phyloP scores from a whole-genome alignment of 805 yeast genomes.

The Kluyveromyces dobzhanskii region DNA sequence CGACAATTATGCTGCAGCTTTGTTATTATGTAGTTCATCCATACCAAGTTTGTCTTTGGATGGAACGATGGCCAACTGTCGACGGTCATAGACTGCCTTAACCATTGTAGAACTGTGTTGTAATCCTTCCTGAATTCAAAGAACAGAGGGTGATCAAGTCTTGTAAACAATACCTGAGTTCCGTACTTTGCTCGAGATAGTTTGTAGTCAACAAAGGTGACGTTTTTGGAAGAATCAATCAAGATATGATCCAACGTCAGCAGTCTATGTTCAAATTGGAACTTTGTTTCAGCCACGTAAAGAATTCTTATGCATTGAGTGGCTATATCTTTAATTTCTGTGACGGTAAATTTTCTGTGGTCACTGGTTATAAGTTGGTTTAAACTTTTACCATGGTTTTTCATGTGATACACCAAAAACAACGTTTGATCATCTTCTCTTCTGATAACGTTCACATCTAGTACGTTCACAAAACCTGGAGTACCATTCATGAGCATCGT shows the following conservation, averaged over 20 bases:
- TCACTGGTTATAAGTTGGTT: not conserved
- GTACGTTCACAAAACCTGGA: constrained; percentile 22
- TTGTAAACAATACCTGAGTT: constrained; percentile 34
- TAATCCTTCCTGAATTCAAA: constrained; percentile 54
- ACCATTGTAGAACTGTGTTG: constrained; percentile 51
- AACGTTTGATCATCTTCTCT: constrained; percentile 7
- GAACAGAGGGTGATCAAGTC: constrained; percentile 58
- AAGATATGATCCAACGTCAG: constrained; percentile 59
- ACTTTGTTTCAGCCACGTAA: constrained; percentile 42
- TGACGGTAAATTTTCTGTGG: not conserved
- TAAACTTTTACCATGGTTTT: constrained; percentile 19
- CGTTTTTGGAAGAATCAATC: constrained; percentile 33
- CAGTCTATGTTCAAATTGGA: constrained; percentile 64
- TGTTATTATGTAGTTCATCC: constrained; percentile 54
- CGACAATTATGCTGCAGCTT: constrained; percentile 32
- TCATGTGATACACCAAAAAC: constrained; percentile 17
- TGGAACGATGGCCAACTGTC: constrained; percentile 20
- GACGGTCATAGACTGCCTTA: constrained; percentile 36
- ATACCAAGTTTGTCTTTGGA: constrained; percentile 47
- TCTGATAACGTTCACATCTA: constrained; percentile 10
- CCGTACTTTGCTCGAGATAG: constrained; percentile 39
- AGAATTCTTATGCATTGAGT: constrained; percentile 40
- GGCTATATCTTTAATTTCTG: constrained; percentile 1
- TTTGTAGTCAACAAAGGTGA: constrained; percentile 51
- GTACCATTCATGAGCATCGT: constrained; percentile 20